A percentile compares a stretch with the other conserved stretches of the same genome.
phyloP scores from a whole-genome alignment of 2,329 filamentous ascomycete species.

The Leptosphaerulina australis region DNA sequence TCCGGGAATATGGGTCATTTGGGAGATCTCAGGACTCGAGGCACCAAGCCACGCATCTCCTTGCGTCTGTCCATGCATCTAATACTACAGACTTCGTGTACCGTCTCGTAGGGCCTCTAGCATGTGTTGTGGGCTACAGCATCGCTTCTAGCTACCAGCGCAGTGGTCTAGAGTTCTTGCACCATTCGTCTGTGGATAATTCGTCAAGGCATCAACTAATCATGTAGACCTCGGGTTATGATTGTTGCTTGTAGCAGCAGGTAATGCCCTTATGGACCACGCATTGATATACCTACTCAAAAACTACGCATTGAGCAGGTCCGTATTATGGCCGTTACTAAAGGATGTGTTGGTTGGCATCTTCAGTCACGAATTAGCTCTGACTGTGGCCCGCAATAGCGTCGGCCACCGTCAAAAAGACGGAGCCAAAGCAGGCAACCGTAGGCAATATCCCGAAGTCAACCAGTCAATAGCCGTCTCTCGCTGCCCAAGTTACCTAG shows the following conservation, averaged over 20 bases:
- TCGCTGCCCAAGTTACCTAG: constrained; percentile 7
- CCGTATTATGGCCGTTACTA: not conserved
- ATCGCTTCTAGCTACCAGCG: not conserved
- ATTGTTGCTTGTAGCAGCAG: not conserved
- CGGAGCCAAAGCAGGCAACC: constrained; percentile 41
- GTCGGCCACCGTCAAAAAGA: constrained; percentile 24
- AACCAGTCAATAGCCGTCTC: constrained; percentile 9
- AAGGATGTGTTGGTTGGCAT: not conserved
- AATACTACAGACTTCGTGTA: not conserved
- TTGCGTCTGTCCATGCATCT: not conserved
- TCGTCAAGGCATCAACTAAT: not conserved
- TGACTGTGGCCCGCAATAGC: not conserved
- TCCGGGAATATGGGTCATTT: not conserved
- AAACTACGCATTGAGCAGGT: not conserved
- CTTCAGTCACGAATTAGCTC: not conserved
- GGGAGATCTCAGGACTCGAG: not conserved
- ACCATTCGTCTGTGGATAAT: not conserved
- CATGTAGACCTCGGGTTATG: not conserved
- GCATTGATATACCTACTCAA: not conserved
- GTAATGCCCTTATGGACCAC: not conserved
- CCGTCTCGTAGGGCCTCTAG: not conserved
- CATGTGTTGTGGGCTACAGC: not conserved
- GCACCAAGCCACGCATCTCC: not conserved
- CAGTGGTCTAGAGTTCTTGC: not conserved
- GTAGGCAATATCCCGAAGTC: not conserved